A percentile compares a stretch with the other conserved stretches of the same genome.
These are phyloP conservation scores for Pogostemon cablin DNA, from an alignment of 257 asterid species.

Conservation along the genomic window DNA sequence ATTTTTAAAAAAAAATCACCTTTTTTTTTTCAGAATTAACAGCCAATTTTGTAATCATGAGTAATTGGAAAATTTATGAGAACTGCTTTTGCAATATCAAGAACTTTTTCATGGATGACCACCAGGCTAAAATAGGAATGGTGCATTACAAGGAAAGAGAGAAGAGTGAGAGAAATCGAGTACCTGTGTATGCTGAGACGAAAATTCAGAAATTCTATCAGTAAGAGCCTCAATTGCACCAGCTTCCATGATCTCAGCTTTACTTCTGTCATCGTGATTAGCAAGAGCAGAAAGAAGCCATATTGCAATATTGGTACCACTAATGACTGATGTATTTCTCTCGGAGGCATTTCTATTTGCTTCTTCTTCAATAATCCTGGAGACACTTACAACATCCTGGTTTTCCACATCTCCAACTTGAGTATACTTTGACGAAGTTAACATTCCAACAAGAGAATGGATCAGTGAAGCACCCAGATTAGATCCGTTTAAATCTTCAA, in stretches of 20 bases:
- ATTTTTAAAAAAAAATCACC: slow-evolving; percentile 6
- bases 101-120: slow-evolving; percentile 11
- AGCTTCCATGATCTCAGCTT: slow-evolving; percentile 82
- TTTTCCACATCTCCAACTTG: slow-evolving; percentile 53
- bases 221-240: slow-evolving; percentile 93
- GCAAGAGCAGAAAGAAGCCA: slow-evolving; percentile 95
- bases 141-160: slow-evolving; percentile 10
- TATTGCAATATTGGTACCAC: slow-evolving; percentile 71
- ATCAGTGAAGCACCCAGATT: slow-evolving; percentile 63
- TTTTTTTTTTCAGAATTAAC: slow-evolving; percentile 21
- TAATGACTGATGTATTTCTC: slow-evolving; percentile 71
- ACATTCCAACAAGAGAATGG: slow-evolving; percentile 82
- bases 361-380: slow-evolving; percentile 63
- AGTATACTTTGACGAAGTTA: slow-evolving; percentile 54
- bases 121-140: slow-evolving; percentile 5
- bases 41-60: slow-evolving; percentile 15
- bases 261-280: slow-evolving; percentile 69
- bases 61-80: slow-evolving; percentile 7
- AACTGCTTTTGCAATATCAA: slow-evolving; percentile 20
- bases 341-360: slow-evolving; percentile 43
- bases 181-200: slow-evolving; percentile 76
- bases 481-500: slow-evolving; percentile 74
- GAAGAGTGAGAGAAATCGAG: neutral
- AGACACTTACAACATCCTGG: slow-evolving; percentile 63
- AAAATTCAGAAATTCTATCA: slow-evolving; percentile 71